Percentiles rank a stretch among this genome's conserved stretches.
Evolutionary conservation across 2,329 filamentous ascomycete species (phyloP).

Genomic region (Epichloe scottii): DNA sequence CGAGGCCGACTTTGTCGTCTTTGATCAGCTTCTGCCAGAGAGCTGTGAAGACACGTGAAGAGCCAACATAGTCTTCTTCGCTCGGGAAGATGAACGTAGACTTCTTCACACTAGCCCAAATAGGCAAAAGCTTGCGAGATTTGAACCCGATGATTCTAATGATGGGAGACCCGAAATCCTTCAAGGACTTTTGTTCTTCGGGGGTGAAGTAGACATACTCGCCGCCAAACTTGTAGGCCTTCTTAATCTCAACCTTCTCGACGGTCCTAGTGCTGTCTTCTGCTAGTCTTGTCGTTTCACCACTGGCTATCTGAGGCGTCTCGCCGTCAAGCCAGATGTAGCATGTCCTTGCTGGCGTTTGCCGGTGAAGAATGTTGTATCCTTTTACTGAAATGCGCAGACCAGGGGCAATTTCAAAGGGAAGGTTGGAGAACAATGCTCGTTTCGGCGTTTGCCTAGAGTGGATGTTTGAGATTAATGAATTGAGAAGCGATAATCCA

Average conservation of each 20-base stretch:
- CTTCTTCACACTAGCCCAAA: constrained; percentile 78
- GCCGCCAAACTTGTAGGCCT: constrained; percentile 92
- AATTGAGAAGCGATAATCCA: constrained; percentile 66
- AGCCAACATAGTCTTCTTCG: constrained; percentile 81
- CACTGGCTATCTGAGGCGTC: constrained; percentile 63
- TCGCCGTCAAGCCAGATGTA: constrained; percentile 87
- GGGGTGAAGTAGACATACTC: constrained; percentile 76
- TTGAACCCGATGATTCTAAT: constrained; percentile 95
- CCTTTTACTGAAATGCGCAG: constrained; percentile 86
- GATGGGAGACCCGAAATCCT: constrained; percentile 67
- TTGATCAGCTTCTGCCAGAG: constrained; percentile 76
- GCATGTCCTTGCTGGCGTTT: constrained; percentile 67
- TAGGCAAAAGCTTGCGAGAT: constrained; percentile 55
- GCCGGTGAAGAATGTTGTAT: constrained; percentile 77
- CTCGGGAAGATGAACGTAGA: constrained; percentile 90
- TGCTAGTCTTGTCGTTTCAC: constrained; percentile 61
- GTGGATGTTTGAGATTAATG: constrained; percentile 75
- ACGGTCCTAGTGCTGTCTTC: constrained; percentile 67
- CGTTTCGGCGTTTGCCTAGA: constrained; percentile 80
- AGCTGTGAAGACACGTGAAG: constrained; percentile 83
- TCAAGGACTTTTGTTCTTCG: constrained; percentile 69
- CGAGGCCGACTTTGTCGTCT: constrained; percentile 69
- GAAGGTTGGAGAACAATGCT: constrained; percentile 74
- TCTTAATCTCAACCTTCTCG: constrained; percentile 70
- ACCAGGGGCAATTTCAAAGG: constrained; percentile 74